These are phyloP conservation scores for Eustoma russellianum DNA, from an alignment of 257 asterid species.

Conservation along the genomic window DNA sequence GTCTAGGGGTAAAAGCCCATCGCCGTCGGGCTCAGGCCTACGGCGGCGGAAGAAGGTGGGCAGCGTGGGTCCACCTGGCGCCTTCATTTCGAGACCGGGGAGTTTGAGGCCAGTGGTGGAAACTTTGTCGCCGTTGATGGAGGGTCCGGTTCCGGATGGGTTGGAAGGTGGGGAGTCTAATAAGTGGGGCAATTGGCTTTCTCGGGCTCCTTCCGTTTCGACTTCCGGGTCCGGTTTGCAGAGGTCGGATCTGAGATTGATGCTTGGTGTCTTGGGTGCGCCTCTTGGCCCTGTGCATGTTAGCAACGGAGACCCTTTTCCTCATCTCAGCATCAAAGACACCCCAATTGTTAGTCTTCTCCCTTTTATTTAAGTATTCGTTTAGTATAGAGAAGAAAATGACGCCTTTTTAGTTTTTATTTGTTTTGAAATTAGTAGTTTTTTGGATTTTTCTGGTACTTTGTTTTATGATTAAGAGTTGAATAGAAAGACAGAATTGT, in stretches of 20 bases:
- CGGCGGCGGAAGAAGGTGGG: slow-evolving; percentile 39
- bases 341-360: slow-evolving; percentile 60
- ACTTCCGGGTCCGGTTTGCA: slow-evolving; percentile 34
- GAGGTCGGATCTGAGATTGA: slow-evolving; percentile 55
- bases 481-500: too few species aligned
- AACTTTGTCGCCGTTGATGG: slow-evolving; percentile 54
- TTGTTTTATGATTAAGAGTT: neutral
- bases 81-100: slow-evolving; percentile 47
- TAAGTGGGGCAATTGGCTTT: slow-evolving; percentile 62
- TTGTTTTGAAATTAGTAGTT: neutral
- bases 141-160: slow-evolving; percentile 72
- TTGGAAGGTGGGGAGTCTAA: slow-evolving; percentile 38
- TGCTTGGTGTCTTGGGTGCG: slow-evolving; percentile 73
- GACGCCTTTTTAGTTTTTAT: neutral
- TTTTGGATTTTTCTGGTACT: neutral
- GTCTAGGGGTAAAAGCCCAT: slow-evolving; percentile 46
- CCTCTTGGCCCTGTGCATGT: slow-evolving; percentile 74
- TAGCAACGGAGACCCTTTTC: slow-evolving; percentile 49
- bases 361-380: neutral
- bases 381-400: neutral
- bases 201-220: slow-evolving; percentile 55
- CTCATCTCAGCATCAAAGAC: slow-evolving; percentile 61
- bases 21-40: slow-evolving; percentile 56
- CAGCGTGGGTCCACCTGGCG: slow-evolving; percentile 38
- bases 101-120: slow-evolving; percentile 49